These are phyloP conservation scores for Phlegmacium glaucopus DNA, from an alignment of 768 basidiomycete genomes.

Conservation along the genomic window DNA sequence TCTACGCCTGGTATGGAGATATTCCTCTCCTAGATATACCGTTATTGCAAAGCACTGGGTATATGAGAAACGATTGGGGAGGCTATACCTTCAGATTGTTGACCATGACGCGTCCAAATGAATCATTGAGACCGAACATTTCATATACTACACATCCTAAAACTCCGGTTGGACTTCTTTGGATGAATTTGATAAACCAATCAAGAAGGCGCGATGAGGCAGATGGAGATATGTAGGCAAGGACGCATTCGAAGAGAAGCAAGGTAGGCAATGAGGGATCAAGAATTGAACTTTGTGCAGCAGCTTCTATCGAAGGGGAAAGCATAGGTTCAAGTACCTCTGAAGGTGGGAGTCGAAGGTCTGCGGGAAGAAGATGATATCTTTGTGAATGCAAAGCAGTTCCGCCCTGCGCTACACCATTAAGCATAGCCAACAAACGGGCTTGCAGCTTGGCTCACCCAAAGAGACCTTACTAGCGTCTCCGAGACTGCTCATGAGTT, in stretches of 20 bases:
- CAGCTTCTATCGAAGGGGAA: slow-evolving; percentile 10
- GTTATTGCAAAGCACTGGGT: not conserved
- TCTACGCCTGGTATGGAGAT: slow-evolving; percentile 72
- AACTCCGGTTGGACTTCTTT: slow-evolving; percentile 20
- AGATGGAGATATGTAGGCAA: slow-evolving; percentile 77
- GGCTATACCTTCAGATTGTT: slow-evolving; percentile 71
- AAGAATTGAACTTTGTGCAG: slow-evolving; percentile 35
- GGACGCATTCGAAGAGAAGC: slow-evolving; percentile 88
- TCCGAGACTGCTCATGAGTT: slow-evolving; percentile 50
- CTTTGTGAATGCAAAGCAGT: slow-evolving; percentile 48
- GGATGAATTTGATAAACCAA: slow-evolving; percentile 69
- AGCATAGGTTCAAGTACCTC: slow-evolving; percentile 38
- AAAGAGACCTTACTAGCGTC: slow-evolving; percentile 37
- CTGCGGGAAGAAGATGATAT: slow-evolving; percentile 74
- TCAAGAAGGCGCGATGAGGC: slow-evolving; percentile 56
- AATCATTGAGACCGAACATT: slow-evolving; percentile 86
- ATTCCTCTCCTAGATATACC: slow-evolving; percentile 50
- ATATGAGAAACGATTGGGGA: not conserved
- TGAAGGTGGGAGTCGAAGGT: slow-evolving; percentile 63
- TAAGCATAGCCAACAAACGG: slow-evolving; percentile 1
- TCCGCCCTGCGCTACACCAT: slow-evolving; percentile 54
- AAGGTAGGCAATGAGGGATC: slow-evolving; percentile 72
- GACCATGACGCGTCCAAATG: slow-evolving; percentile 92
- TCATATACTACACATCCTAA: slow-evolving; percentile 79
- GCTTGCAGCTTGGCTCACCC: slow-evolving; percentile 29